Base-by-base conservation (phyloP, 208 protist genomes). In the Wallacemonas rigidus region DNA sequence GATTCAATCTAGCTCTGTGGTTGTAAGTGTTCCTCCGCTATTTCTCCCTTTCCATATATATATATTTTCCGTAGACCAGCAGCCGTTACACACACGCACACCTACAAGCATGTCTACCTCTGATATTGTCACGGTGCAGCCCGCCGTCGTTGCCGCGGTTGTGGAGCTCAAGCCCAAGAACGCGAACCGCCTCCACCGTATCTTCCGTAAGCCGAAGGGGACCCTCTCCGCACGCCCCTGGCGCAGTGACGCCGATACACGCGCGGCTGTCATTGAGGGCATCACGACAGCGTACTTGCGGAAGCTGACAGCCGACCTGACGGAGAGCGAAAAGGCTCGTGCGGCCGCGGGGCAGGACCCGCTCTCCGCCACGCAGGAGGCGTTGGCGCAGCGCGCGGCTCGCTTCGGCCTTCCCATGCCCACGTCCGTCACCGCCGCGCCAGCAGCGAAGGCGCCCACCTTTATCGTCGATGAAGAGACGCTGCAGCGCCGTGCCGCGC, bases 141-240 rank as follows among this genome's bases (percentile, higher is more conserved):
- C 39, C 47, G 51, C 45, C 35, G 44, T 70, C 4, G 47, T 72
- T 3, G 74, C 57, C 40, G 44, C 51, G 26, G 60, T 51, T 5
- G 60, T 55, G 62, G 75, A 69, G 73, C 78, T 85, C 44, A 82
- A 79, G 79, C 75, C 82, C 56, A 92, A 92, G 76, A 96, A 94
- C 79, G 82, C 83, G n/a, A 71, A 91, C 71, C 88, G 91, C 48
- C 82, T 96, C 43, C 86, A 85, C 71, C 91, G 91, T 69, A 91
- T 96, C 48, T 87, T 92, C 47, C 89, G 91, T 70, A 94, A 96
- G 80, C 83, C 82, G 47, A 90, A 90, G 74, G 58, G 80, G 2
- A 87, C 80, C 53, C 70, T 91, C 44, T 43, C 77, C 6, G 69
- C 83, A n/a, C 91, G 87, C 61, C 68, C 69, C 69, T 95, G 91